Evolutionary conservation across 176 grass and related monocot species (phyloP).

Genomic region (Neostapfia colusana): DNA sequence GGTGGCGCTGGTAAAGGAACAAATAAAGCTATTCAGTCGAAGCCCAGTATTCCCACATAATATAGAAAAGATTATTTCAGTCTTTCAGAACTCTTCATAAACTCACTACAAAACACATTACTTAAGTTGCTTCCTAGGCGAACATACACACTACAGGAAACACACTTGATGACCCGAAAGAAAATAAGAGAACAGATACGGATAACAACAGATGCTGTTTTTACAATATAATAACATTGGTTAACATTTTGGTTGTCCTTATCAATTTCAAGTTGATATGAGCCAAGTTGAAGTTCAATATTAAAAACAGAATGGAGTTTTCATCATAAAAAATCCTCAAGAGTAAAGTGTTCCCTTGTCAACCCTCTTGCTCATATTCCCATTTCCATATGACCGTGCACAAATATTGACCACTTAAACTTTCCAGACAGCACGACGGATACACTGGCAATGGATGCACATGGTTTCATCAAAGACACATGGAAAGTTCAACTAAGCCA

Average conservation of each 20-base stretch:
- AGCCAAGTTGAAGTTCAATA: slow-evolving; percentile 9
- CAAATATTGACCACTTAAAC: background rate
- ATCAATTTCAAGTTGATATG: background rate
- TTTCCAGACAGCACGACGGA: slow-evolving; percentile 20
- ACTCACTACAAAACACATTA: slow-evolving; percentile 18
- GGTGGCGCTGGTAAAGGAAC: slow-evolving; percentile 42
- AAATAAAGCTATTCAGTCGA: slow-evolving; percentile 16
- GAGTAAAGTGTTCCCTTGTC: background rate
- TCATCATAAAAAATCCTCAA: background rate
- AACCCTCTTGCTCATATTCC: background rate
- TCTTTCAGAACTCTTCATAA: background rate
- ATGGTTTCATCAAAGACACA: slow-evolving; percentile 11
- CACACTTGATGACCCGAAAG: background rate
- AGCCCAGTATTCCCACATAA: background rate
- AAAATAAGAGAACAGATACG: background rate
- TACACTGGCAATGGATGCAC: slow-evolving; percentile 1
- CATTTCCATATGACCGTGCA: background rate
- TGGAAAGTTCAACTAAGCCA: background rate
- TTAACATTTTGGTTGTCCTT: background rate
- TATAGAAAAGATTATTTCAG: background rate
- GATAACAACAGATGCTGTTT: slow-evolving; percentile 1
- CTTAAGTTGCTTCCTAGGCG: slow-evolving; percentile 17
- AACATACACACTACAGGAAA: background rate
- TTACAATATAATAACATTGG: slow-evolving; percentile 4
- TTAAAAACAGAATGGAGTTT: background rate